Conservation (phyloP, 2,329 filamentous ascomycete genomes). For the Didymella pinodella region DNA sequence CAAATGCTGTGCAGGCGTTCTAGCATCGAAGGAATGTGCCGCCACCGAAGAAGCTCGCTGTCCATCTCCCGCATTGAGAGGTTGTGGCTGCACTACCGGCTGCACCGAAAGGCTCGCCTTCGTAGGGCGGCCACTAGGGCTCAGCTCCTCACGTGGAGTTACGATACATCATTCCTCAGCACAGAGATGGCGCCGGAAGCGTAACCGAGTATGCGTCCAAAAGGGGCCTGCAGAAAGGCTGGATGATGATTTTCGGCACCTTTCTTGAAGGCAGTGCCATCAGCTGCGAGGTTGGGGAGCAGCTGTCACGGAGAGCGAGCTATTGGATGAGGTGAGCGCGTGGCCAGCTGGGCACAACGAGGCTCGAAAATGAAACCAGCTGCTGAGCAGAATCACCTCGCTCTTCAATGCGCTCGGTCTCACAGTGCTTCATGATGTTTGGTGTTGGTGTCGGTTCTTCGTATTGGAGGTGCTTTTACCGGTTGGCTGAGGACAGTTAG, state of each 20-base stretch:
- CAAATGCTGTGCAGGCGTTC: background rate
- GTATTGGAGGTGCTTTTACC: constrained; percentile 4
- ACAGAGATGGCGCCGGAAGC: constrained; percentile 5
- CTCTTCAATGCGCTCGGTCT: constrained; percentile 15
- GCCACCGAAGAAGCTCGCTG: constrained; percentile 1
- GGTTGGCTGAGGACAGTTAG: constrained; percentile 10
- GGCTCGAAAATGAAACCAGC: constrained; percentile 7
- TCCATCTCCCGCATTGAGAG: background rate
- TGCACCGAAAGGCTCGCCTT: constrained; percentile 15
- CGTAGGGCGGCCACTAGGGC: constrained; percentile 15
- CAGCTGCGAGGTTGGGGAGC: background rate
- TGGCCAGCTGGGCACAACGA: constrained; percentile 6
- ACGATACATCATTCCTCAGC: constrained; percentile 9
- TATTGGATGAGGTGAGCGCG: constrained; percentile 4
- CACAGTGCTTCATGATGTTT: constrained; percentile 14
- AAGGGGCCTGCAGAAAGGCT: constrained; percentile 3
- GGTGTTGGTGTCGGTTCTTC: constrained; percentile 1
- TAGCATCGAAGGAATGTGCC: background rate
- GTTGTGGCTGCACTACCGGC: constrained; percentile 16
- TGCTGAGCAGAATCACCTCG: background rate
- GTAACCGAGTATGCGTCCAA: constrained; percentile 1
- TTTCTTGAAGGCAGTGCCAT: constrained; percentile 6
- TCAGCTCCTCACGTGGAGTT: constrained; percentile 18
- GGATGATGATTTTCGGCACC: constrained; percentile 3
- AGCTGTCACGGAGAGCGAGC: constrained; percentile 1